Evolutionary conservation across 139 green algal genomes (phyloP), one percentile per base, ranked within the genome.

Genomic region (Picochlorum costavermella): DNA sequence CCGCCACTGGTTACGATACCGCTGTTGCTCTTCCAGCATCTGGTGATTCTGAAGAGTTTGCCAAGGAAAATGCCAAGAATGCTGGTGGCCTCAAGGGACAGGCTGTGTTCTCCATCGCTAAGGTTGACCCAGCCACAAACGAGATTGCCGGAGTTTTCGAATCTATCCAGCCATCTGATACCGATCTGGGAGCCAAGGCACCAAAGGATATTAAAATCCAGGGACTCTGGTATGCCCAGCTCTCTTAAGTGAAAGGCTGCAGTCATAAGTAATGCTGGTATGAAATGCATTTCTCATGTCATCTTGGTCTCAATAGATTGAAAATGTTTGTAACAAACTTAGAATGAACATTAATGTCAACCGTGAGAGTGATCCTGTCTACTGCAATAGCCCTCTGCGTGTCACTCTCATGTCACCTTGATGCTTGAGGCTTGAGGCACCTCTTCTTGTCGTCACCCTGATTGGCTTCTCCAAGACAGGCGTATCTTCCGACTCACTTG

Each of bases 121-220:
- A 96, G 85, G 86, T 92, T 43, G 84, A 98, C 79, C 26, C 75
- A 14, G 71, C 63, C 5, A 96, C 86, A n/a, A 84, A 85, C 50
- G 92, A 98, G 88, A 90, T 99, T 62, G 92, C 88, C 13, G 94
- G 94, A 43, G 86, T 98, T 60, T 99, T 99, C 56, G 93, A 97
- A 88, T 89, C 71, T 70, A 89, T 98, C 67, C 94, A 99, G 90
- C 94, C 94, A 40, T 97, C 90, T 26, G 94, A 99, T 81, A 99
- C 94, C 59, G 94, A 99, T 73, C 78, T 99, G 69, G 94, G 94
- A 45, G 81, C 94, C 70, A 98, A 99, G 87, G 83, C 81, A 36
- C 91, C 94, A 67, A 99, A 99, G 87, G 94, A 99, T 60, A 76
- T 99, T 12, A 99, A 99, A 86, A 94, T 99, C 81, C 91, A 88